Evolutionary conservation across 345 rosid genomes (phyloP).

Genomic region (Salix caprea): DNA sequence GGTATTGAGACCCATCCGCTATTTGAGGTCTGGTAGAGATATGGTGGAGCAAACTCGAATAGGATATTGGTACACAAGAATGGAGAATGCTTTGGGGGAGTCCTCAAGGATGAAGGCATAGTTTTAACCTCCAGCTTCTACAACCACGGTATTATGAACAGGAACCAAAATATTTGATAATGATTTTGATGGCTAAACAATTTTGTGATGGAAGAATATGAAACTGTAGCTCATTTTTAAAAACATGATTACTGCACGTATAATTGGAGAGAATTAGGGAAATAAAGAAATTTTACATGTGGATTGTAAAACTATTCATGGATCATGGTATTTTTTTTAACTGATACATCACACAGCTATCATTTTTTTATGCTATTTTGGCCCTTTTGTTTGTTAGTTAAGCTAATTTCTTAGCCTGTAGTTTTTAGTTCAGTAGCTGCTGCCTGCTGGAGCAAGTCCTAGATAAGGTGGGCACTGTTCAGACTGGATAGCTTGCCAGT

Average conservation of each 20-base stretch:
- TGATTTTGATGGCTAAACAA: not conserved
- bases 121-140: not conserved
- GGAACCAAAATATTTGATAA: not conserved
- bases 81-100: constrained; percentile 66
- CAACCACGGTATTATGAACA: not conserved
- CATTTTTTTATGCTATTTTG: not conserved
- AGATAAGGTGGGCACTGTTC: no score
- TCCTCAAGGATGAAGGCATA: constrained; percentile 46
- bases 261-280: not conserved
- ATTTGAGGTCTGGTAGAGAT: constrained; percentile 74
- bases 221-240: not conserved
- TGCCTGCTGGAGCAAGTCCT: no score
- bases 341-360: not conserved
- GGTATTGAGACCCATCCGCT: constrained; percentile 83
- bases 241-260: not conserved
- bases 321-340: not conserved
- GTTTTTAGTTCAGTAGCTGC: no score
- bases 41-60: constrained; percentile 87
- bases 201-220: not conserved
- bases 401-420: not conserved
- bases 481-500: no score
- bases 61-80: constrained; percentile 74
- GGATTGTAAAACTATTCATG: not conserved
- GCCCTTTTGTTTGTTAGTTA: not conserved
- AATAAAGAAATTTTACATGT: not conserved